Conservation (phyloP, 2,329 filamentous ascomycete species). For the Rhinocladiella similis region DNA sequence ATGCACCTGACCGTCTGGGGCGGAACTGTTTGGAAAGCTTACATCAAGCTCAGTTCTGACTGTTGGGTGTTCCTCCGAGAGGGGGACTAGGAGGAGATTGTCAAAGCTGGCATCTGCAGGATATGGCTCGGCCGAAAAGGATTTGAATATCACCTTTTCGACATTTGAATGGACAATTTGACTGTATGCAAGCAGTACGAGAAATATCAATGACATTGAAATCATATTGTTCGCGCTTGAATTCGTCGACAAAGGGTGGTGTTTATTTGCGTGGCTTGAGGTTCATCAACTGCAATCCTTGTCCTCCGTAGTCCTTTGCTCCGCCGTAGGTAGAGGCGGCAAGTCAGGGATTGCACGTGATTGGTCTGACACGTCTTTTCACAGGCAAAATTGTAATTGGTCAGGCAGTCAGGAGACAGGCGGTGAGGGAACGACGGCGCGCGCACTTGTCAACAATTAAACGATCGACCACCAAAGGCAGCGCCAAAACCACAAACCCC, state of each 20-base stretch:
- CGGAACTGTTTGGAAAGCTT: slow-evolving; percentile 61
- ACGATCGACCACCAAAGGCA: not conserved
- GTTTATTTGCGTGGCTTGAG: not conserved
- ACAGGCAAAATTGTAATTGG: slow-evolving; percentile 4
- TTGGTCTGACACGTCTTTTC: slow-evolving; percentile 2
- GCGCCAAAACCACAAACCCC: slow-evolving; percentile 14
- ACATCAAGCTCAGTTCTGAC: slow-evolving; percentile 67
- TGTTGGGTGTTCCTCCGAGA: slow-evolving; percentile 59
- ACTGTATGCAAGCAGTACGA: slow-evolving; percentile 6
- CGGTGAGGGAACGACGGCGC: slow-evolving; percentile 18
- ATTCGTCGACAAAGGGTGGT: not conserved
- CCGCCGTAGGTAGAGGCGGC: too few relatives aligned
- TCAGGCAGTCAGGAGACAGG: slow-evolving; percentile 8
- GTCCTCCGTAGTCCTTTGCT: too few relatives aligned
- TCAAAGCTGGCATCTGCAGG: slow-evolving; percentile 59
- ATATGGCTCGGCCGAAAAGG: slow-evolving; percentile 59
- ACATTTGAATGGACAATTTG: slow-evolving; percentile 64
- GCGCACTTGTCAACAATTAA: slow-evolving; percentile 24
- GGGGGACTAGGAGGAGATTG: slow-evolving; percentile 62
- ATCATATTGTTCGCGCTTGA: not conserved
- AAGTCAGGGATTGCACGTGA: not conserved
- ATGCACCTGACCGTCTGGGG: slow-evolving; percentile 61
- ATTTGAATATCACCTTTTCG: slow-evolving; percentile 88
- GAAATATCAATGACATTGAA: not conserved
- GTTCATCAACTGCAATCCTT: too few relatives aligned